These are phyloP conservation scores for Arabidopsis thaliana DNA, from an alignment of 345 rosid species.

Conservation along the genomic window TAIR10.1 NC_003074.8:15701501-15702000, in stretches of 20 bases:
- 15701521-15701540: slow-evolving; percentile 6
- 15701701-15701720: too few relatives aligned
- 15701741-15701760: too few relatives aligned
- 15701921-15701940: slow-evolving; percentile 5
- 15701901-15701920: not conserved
- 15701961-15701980: not conserved
- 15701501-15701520: not conserved
- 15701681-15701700: too few relatives aligned
- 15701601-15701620: too few relatives aligned
- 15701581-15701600: too few relatives aligned
- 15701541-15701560: not conserved
- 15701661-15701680: too few relatives aligned
- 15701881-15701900: not conserved
- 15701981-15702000: not conserved
- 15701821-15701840: not conserved
- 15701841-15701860: too few relatives aligned
- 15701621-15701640: too few relatives aligned
- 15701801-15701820: not conserved
- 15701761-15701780: too few relatives aligned
- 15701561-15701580: not conserved
- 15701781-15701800: too few relatives aligned
- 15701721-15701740: too few relatives aligned
- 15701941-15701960: not conserved
- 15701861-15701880: not conserved
- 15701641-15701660: too few relatives aligned